Evolutionary conservation across 1,139 yeast genomes (phyloP), one percentile per base, ranked within the genome.

Genomic region (Taphrina communis): DNA sequence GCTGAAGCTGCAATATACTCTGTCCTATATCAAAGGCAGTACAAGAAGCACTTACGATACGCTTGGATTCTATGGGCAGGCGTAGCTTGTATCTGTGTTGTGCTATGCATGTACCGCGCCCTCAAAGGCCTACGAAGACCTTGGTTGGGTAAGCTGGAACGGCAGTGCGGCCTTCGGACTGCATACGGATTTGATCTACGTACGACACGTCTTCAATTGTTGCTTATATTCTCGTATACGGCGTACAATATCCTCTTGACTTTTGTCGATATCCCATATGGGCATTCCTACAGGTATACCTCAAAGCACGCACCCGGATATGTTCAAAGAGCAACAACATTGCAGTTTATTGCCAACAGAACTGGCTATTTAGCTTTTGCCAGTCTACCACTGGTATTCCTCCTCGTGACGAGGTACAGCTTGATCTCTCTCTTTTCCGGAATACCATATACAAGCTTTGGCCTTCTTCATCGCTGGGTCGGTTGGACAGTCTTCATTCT

Each of bases 371-470:
- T 88, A 52, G 82, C 86, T 2, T 82, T 87, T 57, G 81, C 82
- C 36, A 77, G 84, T 71, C 75, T 84, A 74, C 89, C 89, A 0
- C 73, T 86, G 12, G 74, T 86, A 36, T 79, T 86, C 52, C 75
- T 85, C 44, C 82, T 87, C 78, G 89, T 87, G 0, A 89, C 90
- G 6, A 79, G 92, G 73, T 86, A 83, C 76, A 87, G 87, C 75
- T 77, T 87, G 65, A 75, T 87, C 42, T 82, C 84, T 70, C 80
- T 81, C 78, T 61, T 85, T 6, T 86, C 90, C 0, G 85, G 88
- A 21, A 82, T 88, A 84, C 83, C 87, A 44, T 85, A 83, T 73
- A 82, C 88, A 19, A 82, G 87, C 1, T 86, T 84, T 73, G 84
- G 85, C 60, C 78, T 85, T 39, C 83, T 82, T 72, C 91, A 88